Percentiles rank a stretch among this genome's conserved stretches.
phyloP scores from a whole-genome alignment of 495 filamentous ascomycete genomes.

The Echria macrotheca region DNA sequence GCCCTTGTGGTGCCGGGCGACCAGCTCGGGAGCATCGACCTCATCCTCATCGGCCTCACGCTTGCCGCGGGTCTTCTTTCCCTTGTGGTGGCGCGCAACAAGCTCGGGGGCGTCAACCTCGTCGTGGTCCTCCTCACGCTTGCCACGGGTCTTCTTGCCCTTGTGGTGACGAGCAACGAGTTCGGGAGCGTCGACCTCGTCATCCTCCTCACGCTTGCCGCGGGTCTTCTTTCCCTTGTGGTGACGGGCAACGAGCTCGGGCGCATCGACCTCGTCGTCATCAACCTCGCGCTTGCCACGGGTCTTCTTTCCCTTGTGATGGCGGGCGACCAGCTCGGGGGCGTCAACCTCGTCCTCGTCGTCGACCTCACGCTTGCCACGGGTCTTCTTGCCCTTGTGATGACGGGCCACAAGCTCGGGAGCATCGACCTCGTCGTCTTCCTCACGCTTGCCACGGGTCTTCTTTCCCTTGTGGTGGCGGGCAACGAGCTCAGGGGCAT shows the following conservation, averaged over 20 bases:
- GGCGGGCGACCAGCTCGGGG: conserved; percentile 11
- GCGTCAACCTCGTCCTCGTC: conserved; percentile 5
- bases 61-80: neutral
- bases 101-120: neutral
- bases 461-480: conserved; percentile 23
- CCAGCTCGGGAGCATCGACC: conserved; percentile 8
- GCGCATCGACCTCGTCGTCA: neutral
- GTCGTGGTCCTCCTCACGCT: neutral
- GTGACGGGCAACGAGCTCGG: neutral
- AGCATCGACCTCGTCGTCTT: neutral
- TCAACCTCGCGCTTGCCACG: neutral
- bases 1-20: conserved; percentile 12
- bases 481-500: neutral
- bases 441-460: conserved; percentile 4
- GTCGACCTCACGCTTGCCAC: conserved; percentile 8
- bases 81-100: conserved; percentile 1
- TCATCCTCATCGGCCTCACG: too few species aligned
- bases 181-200: neutral
- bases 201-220: neutral
- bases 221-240: conserved; percentile 10
- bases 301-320: conserved; percentile 16
- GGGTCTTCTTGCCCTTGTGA: conserved; percentile 16
- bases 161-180: conserved; percentile 17
- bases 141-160: conserved; percentile 17
- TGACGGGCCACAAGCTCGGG: conserved; percentile 19